These are phyloP conservation scores for Tetraselmis striata DNA, from an alignment of 139 green algal genomes.

Conservation along the genomic window DNA sequence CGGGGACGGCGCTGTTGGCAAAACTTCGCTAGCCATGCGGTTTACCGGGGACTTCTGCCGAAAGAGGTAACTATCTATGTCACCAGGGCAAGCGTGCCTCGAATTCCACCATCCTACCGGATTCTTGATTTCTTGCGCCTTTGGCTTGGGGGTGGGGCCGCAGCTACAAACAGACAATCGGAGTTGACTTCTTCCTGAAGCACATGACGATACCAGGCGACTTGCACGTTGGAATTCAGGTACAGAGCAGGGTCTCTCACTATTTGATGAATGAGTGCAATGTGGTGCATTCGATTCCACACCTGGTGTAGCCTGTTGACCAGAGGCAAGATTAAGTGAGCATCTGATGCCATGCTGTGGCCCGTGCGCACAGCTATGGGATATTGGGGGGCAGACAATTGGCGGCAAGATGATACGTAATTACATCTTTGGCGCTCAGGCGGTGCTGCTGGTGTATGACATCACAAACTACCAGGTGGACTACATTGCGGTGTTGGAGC, in stretches of 20 bases:
- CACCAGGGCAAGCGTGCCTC: background rate
- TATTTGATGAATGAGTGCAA: background rate
- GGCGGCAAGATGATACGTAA: slow-evolving; percentile 20
- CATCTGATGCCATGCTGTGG: no score
- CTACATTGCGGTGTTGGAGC: no score
- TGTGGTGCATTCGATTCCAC: no score
- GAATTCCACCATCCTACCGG: background rate
- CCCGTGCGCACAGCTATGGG: slow-evolving; percentile 20
- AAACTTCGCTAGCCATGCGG: slow-evolving; percentile 15
- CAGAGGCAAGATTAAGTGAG: no score
- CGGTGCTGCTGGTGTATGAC: slow-evolving; percentile 27
- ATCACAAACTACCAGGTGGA: slow-evolving; percentile 24
- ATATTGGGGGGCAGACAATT: slow-evolving; percentile 23
- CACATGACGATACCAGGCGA: slow-evolving; percentile 15
- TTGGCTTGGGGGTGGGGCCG: background rate
- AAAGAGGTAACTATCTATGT: background rate
- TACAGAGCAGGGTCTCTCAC: background rate
- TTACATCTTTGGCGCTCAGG: slow-evolving; percentile 26
- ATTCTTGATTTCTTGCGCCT: background rate
- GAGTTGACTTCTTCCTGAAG: slow-evolving; percentile 24
- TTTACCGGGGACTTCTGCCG: slow-evolving; percentile 14
- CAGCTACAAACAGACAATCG: slow-evolving; percentile 27
- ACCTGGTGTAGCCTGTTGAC: no score
- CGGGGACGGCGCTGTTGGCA: slow-evolving; percentile 18
- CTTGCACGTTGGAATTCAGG: slow-evolving; percentile 8